Base-by-base conservation (phyloP, 352 stramenopile species). In the Phytophthora parvispora region DNA sequence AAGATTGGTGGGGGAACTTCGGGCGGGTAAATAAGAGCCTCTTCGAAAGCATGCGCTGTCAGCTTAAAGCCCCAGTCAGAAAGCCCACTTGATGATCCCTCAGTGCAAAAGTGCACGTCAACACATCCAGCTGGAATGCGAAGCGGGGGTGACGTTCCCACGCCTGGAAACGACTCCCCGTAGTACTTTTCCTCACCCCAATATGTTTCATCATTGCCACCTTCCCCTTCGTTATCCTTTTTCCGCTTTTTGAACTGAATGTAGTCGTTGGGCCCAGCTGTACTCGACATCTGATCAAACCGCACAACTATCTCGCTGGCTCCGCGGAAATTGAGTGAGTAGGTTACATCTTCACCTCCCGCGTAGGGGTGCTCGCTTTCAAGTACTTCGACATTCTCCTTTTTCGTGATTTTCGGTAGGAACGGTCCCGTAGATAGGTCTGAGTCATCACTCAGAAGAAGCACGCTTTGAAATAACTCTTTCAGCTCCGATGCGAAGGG, bases 61-160 rank as follows among this genome's bases (percentile, higher is more conserved):
- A 96, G 75, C 40, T 91, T 93, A 68, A 93, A 97, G 3, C 90
- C 90, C 90, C 90, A 97, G 34, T 95, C 87, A 16, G 59, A 83
- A 28, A 72, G 74, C 3, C 72, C 54, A 12, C 54, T 78, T 16
- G 78, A 80, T 4, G 79, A 72, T 2, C 65, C 72, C 27, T 94
- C 90, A 0, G 86, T 91, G 47, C 87, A 79, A 48, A 96, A 97
- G 28, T 84, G 61, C 3, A 97, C 81, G 56, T 93, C 81, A 25
- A 97, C 83, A 40, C 53, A 75, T 15, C 74, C 76, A 18, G 84
- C 64, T 53, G 82, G 84, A 62, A 97, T 96, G 32, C 76, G 69
- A 15, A 97, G 75, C 7, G 86, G 80, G 4, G 85, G 85, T 10
- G 68, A 72, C 27, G 69, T 59, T 8, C 84, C 78, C 9, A 94